Conservation (phyloP, 306 rosid species). For the Comarum palustre region DNA sequence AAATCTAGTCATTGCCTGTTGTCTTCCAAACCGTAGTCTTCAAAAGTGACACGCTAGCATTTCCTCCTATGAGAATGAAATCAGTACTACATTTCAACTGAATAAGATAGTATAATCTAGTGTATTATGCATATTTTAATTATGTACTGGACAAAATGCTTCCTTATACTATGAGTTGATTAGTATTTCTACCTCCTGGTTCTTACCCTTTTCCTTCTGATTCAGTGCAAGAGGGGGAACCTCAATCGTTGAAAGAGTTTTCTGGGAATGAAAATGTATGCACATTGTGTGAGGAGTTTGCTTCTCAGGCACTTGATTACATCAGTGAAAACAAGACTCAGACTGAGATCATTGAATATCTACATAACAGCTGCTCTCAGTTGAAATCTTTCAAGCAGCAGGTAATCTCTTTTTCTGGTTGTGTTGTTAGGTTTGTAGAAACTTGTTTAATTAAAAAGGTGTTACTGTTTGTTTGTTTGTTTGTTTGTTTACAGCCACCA, state of each 20-base stretch:
- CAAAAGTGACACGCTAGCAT: background rate
- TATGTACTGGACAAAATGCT: background rate
- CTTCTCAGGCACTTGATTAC: constrained; percentile 62
- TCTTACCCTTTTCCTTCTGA: constrained; percentile 1
- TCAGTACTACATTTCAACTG: background rate
- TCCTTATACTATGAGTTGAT: background rate
- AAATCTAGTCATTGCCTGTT: background rate
- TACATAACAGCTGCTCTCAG: constrained; percentile 46
- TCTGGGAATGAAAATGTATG: constrained; percentile 42
- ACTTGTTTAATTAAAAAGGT: background rate
- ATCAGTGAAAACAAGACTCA: constrained; percentile 62
- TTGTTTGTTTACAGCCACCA: background rate
- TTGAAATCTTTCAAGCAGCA: constrained; percentile 38
- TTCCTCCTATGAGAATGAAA: background rate
- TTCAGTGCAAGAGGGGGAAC: constrained; percentile 36
- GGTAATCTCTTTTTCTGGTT: constrained; percentile 36
- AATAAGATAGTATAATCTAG: background rate
- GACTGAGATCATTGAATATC: constrained; percentile 51
- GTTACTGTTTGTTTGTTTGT: no score
- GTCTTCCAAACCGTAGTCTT: background rate
- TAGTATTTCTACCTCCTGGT: background rate
- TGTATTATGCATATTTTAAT: background rate
- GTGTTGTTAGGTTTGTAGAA: constrained; percentile 2
- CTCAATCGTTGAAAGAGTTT: constrained; percentile 23
- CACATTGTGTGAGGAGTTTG: constrained; percentile 69